A percentile compares a stretch with the other conserved stretches of the same genome.
phyloP scores from a whole-genome alignment of 805 yeast species.

The Lachancea meyersii region DNA sequence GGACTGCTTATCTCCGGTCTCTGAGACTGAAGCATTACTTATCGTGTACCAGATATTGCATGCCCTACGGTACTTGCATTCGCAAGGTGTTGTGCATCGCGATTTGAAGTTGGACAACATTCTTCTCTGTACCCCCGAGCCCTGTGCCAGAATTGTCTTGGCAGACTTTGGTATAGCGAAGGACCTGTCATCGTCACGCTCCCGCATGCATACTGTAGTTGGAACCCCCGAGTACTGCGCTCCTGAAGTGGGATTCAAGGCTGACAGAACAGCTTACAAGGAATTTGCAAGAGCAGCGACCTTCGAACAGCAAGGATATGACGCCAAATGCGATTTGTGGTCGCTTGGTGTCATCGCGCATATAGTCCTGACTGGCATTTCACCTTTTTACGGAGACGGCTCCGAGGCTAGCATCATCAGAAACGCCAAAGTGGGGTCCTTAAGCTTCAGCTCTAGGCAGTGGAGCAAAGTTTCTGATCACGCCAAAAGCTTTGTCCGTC shows the following conservation, averaged over 20 bases:
- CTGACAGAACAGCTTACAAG: conserved; percentile 26
- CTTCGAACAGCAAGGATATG: conserved; percentile 39
- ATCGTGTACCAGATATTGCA: conserved; percentile 50
- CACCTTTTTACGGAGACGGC: conserved; percentile 54
- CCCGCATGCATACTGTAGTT: conserved; percentile 45
- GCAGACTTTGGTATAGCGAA: conserved; percentile 67
- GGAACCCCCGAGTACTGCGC: conserved; percentile 70
- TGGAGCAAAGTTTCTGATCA: conserved; percentile 39
- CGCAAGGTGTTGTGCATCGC: conserved; percentile 51
- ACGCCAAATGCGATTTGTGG: conserved; percentile 60
- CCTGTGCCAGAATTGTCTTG: conserved; percentile 47
- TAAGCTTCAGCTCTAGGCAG: conserved; percentile 35
- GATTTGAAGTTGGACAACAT: conserved; percentile 65
- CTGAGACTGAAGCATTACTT: conserved; percentile 50
- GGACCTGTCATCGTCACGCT: conserved; percentile 23
- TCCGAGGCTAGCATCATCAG: conserved; percentile 37
- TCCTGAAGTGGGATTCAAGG: conserved; percentile 55
- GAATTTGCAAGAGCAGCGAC: conserved; percentile 26
- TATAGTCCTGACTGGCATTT: conserved; percentile 55
- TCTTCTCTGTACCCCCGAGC: conserved; percentile 46
- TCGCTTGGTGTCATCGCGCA: conserved; percentile 58
- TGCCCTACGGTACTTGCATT: conserved; percentile 53
- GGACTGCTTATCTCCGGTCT: conserved; percentile 35
- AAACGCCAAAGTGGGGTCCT: conserved; percentile 37
- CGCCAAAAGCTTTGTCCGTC: conserved; percentile 43